Percentiles rank a stretch among this genome's conserved stretches.
Evolutionary conservation across 257 asterid genomes (phyloP).

Genomic region (Solanum dulcamara): DNA sequence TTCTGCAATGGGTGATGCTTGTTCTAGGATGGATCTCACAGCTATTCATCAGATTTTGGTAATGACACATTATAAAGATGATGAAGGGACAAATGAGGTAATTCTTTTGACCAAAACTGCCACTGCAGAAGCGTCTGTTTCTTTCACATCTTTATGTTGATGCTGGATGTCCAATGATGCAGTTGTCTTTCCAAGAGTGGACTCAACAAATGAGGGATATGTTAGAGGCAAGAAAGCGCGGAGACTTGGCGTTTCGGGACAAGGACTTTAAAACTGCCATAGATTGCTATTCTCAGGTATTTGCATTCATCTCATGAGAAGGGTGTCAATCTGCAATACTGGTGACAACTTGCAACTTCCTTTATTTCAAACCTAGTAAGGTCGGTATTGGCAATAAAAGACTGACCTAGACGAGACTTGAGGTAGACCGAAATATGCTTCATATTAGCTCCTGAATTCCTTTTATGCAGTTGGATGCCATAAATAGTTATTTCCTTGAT

Average conservation of each 20-base stretch:
- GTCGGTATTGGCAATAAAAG: background rate
- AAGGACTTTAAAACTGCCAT: constrained; percentile 86
- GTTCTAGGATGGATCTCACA: constrained; percentile 92
- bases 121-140: background rate
- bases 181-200: constrained; percentile 99
- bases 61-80: constrained; percentile 85
- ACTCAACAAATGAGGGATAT: constrained; percentile 96
- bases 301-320: background rate
- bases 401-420: background rate
- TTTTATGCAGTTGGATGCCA: background rate
- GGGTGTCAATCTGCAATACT: background rate
- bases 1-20: constrained; percentile 94
- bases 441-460: background rate
- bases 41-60: constrained; percentile 96
- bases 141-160: background rate
- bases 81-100: constrained; percentile 93
- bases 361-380: background rate
- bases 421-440: background rate
- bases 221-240: constrained; percentile 91
- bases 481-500: background rate
- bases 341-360: background rate
- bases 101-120: constrained; percentile 5
- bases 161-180: constrained; percentile 3
- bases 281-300: constrained; percentile 85
- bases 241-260: constrained; percentile 94